Evolutionary conservation across 352 stramenopile species (phyloP).

Genomic region (Phytopythium helicoides): DNA sequence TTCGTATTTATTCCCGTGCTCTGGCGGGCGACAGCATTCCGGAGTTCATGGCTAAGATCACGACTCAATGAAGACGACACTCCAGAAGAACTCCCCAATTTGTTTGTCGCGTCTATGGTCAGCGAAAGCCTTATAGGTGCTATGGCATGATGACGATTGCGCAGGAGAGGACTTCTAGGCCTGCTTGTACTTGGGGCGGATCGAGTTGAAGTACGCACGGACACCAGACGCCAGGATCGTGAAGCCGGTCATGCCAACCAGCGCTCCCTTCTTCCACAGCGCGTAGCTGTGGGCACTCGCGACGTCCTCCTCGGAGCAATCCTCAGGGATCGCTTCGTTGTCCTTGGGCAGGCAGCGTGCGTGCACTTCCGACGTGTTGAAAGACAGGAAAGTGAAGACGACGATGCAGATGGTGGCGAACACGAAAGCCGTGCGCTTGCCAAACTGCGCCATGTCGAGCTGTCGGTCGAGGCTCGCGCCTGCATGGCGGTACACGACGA

Average conservation of each 20-base stretch:
- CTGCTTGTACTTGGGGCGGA: slow-evolving; percentile 66
- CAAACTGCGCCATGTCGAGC: slow-evolving; percentile 59
- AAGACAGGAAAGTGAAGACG: slow-evolving; percentile 56
- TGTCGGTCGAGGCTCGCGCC: slow-evolving; percentile 47
- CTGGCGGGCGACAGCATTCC: too few relatives aligned
- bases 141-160: too few relatives aligned
- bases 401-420: slow-evolving; percentile 59
- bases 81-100: too few relatives aligned
- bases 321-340: slow-evolving; percentile 21
- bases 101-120: too few relatives aligned
- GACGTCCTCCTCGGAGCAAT: slow-evolving; percentile 45
- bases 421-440: slow-evolving; percentile 54
- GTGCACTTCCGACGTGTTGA: slow-evolving; percentile 44
- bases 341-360: slow-evolving; percentile 24
- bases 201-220: slow-evolving; percentile 60
- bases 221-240: slow-evolving; percentile 61
- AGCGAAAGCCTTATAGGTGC: too few relatives aligned
- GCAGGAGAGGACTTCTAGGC: too few relatives aligned
- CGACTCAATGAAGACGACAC: background rate
- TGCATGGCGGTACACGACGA: slow-evolving; percentile 72
- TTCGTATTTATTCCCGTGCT: slow-evolving; percentile 8
- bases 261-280: slow-evolving; percentile 50
- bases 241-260: slow-evolving; percentile 52
- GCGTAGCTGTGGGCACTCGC: slow-evolving; percentile 33
- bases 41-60: too few relatives aligned